These are phyloP conservation scores for Xylaria sp. DNA, from an alignment of 2,329 filamentous ascomycete genomes.

Conservation along the genomic window DNA sequence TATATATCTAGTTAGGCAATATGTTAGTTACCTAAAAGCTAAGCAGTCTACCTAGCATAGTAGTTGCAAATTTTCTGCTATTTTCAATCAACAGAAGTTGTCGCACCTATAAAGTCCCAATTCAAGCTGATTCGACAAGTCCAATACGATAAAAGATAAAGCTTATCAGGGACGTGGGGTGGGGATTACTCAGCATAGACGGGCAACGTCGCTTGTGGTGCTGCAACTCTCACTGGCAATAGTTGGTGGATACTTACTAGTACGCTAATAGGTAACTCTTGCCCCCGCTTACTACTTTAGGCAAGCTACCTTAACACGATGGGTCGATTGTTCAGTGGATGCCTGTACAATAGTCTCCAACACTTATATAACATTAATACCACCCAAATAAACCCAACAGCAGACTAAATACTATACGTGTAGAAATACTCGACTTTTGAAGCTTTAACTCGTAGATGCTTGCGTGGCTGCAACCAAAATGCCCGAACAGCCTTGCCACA, in stretches of 20 bases:
- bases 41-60: background rate
- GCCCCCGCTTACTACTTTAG: conserved; percentile 43
- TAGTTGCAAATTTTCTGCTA: background rate
- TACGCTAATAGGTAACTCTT: conserved; percentile 7
- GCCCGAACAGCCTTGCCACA: background rate
- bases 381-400: too few relatives aligned
- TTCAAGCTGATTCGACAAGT: background rate
- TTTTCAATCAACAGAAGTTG: background rate
- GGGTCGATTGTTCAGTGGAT: conserved; percentile 43
- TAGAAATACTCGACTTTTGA: too few relatives aligned
- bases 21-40: too few relatives aligned
- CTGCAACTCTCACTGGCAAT: too few relatives aligned
- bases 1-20: too few relatives aligned
- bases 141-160: background rate
- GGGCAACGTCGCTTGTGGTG: conserved; percentile 19
- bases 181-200: background rate
- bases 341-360: too few relatives aligned
- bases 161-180: background rate
- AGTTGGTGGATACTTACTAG: background rate
- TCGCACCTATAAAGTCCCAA: background rate
- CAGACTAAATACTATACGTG: too few relatives aligned
- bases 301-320: conserved; percentile 40
- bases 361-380: too few relatives aligned
- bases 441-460: background rate
- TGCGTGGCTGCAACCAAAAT: background rate